Evolutionary conservation across 306 rosid species (phyloP).

Genomic region (Trichosanthes cucumerina): DNA sequence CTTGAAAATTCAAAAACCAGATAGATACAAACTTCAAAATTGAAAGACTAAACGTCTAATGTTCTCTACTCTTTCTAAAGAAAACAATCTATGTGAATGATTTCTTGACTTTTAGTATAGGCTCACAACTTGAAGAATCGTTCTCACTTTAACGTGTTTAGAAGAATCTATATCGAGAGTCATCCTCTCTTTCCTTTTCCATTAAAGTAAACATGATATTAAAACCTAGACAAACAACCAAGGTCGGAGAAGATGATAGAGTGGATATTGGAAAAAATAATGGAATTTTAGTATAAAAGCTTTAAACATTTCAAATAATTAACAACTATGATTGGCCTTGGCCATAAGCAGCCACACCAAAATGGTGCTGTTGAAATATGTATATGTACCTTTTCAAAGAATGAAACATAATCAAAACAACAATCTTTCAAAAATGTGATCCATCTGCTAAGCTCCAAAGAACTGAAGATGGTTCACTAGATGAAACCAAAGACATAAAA

Average conservation of each 20-base stretch:
- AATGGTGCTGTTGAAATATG: conserved; percentile 1
- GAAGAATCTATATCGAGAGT: no score
- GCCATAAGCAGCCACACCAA: not conserved
- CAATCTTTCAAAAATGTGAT: not conserved
- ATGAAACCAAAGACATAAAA: not conserved
- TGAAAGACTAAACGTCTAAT: no score
- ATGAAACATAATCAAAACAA: not conserved
- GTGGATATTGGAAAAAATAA: not conserved
- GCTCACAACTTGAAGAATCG: no score
- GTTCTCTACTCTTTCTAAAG: not conserved
- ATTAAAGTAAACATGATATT: no score
- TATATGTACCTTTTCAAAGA: not conserved
- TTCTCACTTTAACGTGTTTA: no score
- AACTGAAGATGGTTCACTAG: conserved; percentile 2
- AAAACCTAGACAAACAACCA: no score
- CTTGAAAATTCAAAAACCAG: no score
- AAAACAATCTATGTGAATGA: no score
- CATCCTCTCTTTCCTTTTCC: no score
- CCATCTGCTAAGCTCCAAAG: conserved; percentile 2
- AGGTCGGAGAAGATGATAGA: no score
- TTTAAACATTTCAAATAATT: not conserved
- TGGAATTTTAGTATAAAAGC: not conserved
- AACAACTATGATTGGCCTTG: conserved; percentile 2
- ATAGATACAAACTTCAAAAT: no score
- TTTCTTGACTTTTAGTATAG: not conserved